Base-by-base conservation (phyloP, 1,284 basidiomycete species). In the Ganoderma lingzhi region DNA sequence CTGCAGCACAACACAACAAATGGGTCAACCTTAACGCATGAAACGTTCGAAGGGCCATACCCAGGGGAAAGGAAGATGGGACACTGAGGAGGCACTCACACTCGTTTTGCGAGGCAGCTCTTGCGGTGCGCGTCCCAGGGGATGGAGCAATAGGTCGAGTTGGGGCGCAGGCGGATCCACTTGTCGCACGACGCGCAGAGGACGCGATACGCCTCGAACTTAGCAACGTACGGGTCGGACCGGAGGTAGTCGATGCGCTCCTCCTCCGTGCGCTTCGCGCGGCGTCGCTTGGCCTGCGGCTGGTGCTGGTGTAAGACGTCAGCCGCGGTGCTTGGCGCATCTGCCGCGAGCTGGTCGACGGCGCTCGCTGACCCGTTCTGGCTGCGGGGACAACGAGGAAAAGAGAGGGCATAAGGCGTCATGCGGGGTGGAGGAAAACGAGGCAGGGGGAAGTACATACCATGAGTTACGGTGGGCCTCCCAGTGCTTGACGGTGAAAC, bases 121-220 rank as follows among this genome's bases (percentile, higher is more conserved):
- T 87, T 88, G 64, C 92, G 82, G 76, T 94, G 92, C 12, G 91
- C 92, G 75, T 93, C 92, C 92, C 93, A 94, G 0, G 92, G 92
- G 68, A 93, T 93, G n/a, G 89, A 90, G 78, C 92, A 94, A 75
- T 93, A 94, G 0, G 92, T 93, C 65, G 91, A 93, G 78, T 94
- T 94, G 55, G 92, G 92, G 17, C 92, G 85, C 23, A 94, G 82
- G 44, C 92, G 86, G 73, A 94, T 93, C 92, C 92, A 94, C 77
- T 93, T 93, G 79, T 93, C 88, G 80, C 92, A 94, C 6, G 86
- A 88, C 48, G 87, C 89, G 78, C 93, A 94, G 6, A 93, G 84
- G 41, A 94, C 92, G 28, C 91, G 86, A 76, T 93, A 93, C 0
- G 92, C 86, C 79, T 94, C 93, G 78, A 92, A 93, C 73, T 90